phyloP scores from a whole-genome alignment of 1,284 basidiomycete species.

The Hemileia vastatrix region DNA sequence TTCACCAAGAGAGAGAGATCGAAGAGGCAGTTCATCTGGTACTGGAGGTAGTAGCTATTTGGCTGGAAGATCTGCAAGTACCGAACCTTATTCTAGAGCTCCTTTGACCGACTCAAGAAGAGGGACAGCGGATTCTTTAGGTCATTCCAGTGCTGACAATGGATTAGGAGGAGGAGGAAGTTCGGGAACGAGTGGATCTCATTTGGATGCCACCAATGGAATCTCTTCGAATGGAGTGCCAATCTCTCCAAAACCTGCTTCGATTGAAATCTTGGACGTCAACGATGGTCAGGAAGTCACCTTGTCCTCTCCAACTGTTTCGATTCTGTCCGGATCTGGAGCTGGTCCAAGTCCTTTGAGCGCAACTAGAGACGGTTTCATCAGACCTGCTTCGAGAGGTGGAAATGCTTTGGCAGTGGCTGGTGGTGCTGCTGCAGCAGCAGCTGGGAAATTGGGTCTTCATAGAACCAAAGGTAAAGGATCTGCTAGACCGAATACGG shows the following conservation, averaged over 20 bases:
- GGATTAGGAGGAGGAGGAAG: slow-evolving; percentile 13
- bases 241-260: not conserved
- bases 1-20: not conserved
- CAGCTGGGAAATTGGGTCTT: slow-evolving; percentile 34
- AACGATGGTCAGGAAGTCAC: not conserved
- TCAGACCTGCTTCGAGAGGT: slow-evolving; percentile 27
- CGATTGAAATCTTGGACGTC: not conserved
- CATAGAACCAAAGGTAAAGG: slow-evolving; percentile 30
- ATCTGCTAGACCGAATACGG: slow-evolving; percentile 31
- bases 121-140: not conserved
- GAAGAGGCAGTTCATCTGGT: not conserved
- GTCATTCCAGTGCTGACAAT: not conserved
- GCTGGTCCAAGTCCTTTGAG: not conserved
- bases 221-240: not conserved
- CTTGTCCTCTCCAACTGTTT: not conserved
- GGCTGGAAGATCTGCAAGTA: not conserved
- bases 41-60: not conserved
- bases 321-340: not conserved
- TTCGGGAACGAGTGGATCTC: too few species aligned
- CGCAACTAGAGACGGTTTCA: slow-evolving; percentile 8
- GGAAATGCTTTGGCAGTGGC: slow-evolving; percentile 29
- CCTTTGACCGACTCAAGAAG: not conserved
- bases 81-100: slow-evolving; percentile 4
- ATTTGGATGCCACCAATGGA: not conserved
- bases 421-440: slow-evolving; percentile 33